Evolutionary conservation across 163 green algal genomes (phyloP), one percentile per base, ranked within the genome.

Genomic region (Scenedesmus sp.): DNA sequence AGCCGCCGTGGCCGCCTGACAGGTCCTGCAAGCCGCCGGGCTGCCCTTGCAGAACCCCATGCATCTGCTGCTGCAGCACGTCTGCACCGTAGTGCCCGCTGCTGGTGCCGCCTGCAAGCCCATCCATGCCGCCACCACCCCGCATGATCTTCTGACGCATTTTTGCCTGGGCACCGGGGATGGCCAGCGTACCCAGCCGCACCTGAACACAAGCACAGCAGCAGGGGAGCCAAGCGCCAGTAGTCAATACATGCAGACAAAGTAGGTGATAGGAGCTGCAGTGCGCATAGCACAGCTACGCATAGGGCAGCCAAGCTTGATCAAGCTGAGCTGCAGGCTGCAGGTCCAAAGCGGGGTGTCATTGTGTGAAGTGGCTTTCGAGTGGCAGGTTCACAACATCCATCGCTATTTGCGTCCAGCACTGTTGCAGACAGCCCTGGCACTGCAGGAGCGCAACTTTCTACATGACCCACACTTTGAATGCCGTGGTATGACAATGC

Each of bases 121-220:
- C 61, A 7, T 92, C 43, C 79, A 83, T 53, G 53, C 79, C 42
- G 46, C 46, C 68, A 44, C 30, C 73, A 82, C 73, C 53, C 37
- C 92, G 86, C 65, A 94, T 93, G 65, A 95, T 86, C 24, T 88
- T 88, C 13, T 89, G 90, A 20, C 94, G 93, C 76, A 95, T 87
- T 91, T 95, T 96, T 20, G 94, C 93, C 43, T 92, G 89, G 6
- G 93, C 91, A 4, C 94, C 94, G 9, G 94, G 94, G 46, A 96
- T 94, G 3, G 94, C 94, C 20, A 95, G 83, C 0, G 94, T 96
- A 43, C 94, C 93, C 16, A 95, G 86, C 24, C 92, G 86, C 1
- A 95, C 94, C 83, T 94, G 88, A 56, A 49, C 6, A 13, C 30
- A 22, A 46, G 20, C 37, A 46, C 73, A 51, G 94, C 83, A 96